Percentiles rank a stretch among this genome's conserved stretches.
These are phyloP conservation scores for Fimicolochytrium jonesii DNA, from an alignment of 192 early-diverging fungal species.

Conservation along the genomic window DNA sequence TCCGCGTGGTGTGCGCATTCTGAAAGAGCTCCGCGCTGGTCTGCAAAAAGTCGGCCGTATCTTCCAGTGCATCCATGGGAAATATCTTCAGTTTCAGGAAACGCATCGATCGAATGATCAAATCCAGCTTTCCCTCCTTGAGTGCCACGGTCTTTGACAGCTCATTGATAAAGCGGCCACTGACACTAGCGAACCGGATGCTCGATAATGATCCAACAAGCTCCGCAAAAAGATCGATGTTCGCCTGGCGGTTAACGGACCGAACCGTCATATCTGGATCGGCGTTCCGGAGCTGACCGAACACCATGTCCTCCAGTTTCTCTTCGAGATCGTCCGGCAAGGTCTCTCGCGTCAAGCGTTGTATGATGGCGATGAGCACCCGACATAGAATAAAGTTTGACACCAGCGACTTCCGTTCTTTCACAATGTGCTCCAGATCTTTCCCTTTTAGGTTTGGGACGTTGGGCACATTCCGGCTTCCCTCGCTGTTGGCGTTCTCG, in stretches of 20 bases:
- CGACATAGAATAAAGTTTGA: conserved; percentile 78
- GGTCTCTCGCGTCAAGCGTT: conserved; percentile 62
- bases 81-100: conserved; percentile 86
- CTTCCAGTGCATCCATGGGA: conserved; percentile 88
- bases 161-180: conserved; percentile 77
- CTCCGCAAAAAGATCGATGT: conserved; percentile 85
- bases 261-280: conserved; percentile 58
- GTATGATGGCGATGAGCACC: conserved; percentile 79
- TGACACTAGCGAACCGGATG: conserved; percentile 88
- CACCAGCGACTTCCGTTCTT: conserved; percentile 55
- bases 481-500: conserved; percentile 18
- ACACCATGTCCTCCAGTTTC: conserved; percentile 89
- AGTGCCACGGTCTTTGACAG: conserved; percentile 25
- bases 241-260: conserved; percentile 77
- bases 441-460: conserved; percentile 21
- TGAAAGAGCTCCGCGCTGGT: conserved; percentile 88
- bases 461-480: conserved; percentile 25
- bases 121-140: conserved; percentile 74
- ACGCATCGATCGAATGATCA: conserved; percentile 85
- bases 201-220: conserved; percentile 89
- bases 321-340: conserved; percentile 78
- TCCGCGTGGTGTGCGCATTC: conserved; percentile 62
- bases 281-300: conserved; percentile 79
- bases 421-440: conserved; percentile 56
- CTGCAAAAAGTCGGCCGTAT: conserved; percentile 90